A percentile compares a stretch with the other conserved stretches of the same genome.
Evolutionary conservation across 2,329 filamentous ascomycete species (phyloP).

Genomic region (Neonectria sp.): DNA sequence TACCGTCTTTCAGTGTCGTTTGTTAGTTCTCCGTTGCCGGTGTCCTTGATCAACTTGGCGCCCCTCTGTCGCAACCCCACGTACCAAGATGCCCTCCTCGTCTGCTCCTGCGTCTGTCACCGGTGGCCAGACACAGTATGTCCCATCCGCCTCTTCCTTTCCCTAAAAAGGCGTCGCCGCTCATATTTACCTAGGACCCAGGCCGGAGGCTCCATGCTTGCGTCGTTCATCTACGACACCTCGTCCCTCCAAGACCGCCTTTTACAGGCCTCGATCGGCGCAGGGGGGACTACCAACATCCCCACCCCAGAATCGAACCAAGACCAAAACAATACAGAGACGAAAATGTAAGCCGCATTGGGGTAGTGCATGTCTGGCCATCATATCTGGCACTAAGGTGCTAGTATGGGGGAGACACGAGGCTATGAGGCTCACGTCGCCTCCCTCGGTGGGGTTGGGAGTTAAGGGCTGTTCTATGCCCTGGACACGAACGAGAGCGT

Average conservation of each 20-base stretch:
- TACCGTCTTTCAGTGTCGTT: not conserved
- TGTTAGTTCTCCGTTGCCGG: not conserved
- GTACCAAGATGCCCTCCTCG: not conserved
- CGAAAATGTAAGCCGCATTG: not conserved
- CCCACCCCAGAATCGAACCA: not conserved
- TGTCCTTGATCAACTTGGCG: not conserved
- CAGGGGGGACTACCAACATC: not conserved
- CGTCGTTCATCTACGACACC: slow-evolving; percentile 23
- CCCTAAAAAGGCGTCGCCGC: not conserved
- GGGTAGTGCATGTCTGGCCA: not conserved
- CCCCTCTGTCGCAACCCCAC: not conserved
- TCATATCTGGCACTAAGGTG: too few species aligned
- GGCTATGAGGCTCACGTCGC: not conserved
- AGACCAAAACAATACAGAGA: not conserved
- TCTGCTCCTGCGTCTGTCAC: not conserved
- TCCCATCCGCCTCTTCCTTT: too few species aligned
- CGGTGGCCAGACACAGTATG: not conserved
- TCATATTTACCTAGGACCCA: not conserved
- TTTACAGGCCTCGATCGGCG: slow-evolving; percentile 7
- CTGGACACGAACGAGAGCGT: not conserved
- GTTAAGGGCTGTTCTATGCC: not conserved
- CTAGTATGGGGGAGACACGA: not conserved
- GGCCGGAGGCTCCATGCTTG: slow-evolving; percentile 11
- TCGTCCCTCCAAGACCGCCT: slow-evolving; percentile 22
- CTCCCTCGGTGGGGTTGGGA: not conserved